phyloP scores from a whole-genome alignment of 140 eudicot species.

The Stevia rebaudiana region DNA sequence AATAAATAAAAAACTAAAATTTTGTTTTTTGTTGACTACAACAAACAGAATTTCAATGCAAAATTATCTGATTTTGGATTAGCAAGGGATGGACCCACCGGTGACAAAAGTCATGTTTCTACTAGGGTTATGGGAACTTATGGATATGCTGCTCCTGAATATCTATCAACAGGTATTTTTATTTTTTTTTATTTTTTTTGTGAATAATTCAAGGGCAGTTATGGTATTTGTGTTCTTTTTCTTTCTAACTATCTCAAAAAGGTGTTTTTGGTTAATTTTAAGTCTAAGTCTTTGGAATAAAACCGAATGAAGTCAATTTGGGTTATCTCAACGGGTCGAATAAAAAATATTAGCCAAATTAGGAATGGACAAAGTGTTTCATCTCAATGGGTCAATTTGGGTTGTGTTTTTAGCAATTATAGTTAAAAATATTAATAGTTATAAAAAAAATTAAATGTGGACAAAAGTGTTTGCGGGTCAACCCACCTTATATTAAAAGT shows the following conservation, averaged over 20 bases:
- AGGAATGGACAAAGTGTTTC: no score
- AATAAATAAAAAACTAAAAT: not conserved
- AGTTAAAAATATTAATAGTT: no score
- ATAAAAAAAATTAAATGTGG: not conserved
- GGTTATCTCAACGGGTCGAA: no score
- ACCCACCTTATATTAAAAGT: not conserved
- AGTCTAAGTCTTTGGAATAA: not conserved
- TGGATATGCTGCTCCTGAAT: constrained; percentile 99
- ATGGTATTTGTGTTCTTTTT: not conserved
- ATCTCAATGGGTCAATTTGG: not conserved
- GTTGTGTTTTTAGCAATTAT: not conserved
- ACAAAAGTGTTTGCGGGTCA: no score
- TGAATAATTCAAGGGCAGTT: not conserved
- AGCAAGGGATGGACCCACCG: constrained; percentile 99
- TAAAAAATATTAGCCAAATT: no score
- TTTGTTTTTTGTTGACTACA: not conserved
- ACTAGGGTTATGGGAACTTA: constrained; percentile 96
- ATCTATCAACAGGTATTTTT: constrained; percentile 74
- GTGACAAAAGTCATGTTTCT: constrained; percentile 90
- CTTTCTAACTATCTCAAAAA: constrained; percentile 8
- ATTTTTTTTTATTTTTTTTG: not conserved
- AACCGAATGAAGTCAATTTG: not conserved
- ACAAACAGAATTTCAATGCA: constrained; percentile 75
- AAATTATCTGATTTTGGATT: constrained; percentile 96
- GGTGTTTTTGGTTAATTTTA: not conserved